These are phyloP conservation scores for Asterophora lycoperdoides DNA, from an alignment of 768 basidiomycete genomes.

Conservation along the genomic window DNA sequence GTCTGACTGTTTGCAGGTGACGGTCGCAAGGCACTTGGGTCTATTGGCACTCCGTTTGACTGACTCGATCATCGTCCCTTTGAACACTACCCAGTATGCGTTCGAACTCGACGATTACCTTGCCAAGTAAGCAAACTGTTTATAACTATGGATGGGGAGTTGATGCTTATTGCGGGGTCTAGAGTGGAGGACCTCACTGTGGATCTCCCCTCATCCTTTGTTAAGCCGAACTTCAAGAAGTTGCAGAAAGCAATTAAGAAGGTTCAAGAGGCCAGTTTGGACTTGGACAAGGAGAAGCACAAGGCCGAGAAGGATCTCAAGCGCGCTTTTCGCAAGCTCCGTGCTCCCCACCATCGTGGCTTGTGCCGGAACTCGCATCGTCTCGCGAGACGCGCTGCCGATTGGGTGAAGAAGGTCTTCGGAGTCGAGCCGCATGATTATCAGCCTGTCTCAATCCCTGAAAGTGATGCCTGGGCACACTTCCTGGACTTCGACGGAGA, in stretches of 20 bases:
- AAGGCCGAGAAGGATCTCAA: constrained; percentile 50
- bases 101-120: constrained; percentile 62
- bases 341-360: constrained; percentile 20
- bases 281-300: constrained; percentile 56
- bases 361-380: constrained; percentile 20
- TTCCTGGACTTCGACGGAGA: constrained; percentile 23
- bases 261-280: constrained; percentile 47
- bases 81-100: constrained; percentile 77
- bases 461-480: constrained; percentile 30
- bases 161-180: not conserved
- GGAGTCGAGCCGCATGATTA: constrained; percentile 31
- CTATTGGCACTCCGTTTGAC: constrained; percentile 57
- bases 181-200: constrained; percentile 51
- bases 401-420: constrained; percentile 36
- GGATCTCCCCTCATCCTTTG: constrained; percentile 12
- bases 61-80: constrained; percentile 61
- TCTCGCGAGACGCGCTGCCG: constrained; percentile 21
- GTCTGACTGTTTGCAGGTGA: constrained; percentile 37
- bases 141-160: not conserved
- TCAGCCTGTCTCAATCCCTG: constrained; percentile 1
- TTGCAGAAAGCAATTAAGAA: constrained; percentile 43
- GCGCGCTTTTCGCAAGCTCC: constrained; percentile 39
- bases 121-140: constrained; percentile 39
- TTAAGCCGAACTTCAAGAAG: constrained; percentile 34
- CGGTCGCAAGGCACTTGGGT: constrained; percentile 65